Percentiles rank a stretch among this genome's conserved stretches.
These are phyloP conservation scores for Calonectria pseudoturangicola DNA, from an alignment of 2,329 filamentous ascomycete genomes.

Conservation along the genomic window DNA sequence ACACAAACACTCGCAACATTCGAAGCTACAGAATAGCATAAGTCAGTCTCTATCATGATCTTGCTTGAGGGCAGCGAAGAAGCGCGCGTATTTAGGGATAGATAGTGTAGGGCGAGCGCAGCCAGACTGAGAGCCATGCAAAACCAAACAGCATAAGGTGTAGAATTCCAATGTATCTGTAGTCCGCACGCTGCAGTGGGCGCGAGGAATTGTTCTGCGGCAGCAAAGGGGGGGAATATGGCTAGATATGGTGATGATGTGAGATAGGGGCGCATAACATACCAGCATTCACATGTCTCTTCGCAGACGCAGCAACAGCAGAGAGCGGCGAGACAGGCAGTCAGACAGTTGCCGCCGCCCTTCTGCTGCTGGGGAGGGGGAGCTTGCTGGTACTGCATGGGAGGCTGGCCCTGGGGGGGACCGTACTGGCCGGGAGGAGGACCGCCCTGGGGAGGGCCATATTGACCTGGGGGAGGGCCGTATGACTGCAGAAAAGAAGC, in stretches of 20 bases:
- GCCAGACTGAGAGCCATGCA: slow-evolving; percentile 7
- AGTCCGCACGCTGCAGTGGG: background rate
- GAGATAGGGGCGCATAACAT: slow-evolving; percentile 42
- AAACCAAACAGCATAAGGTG: background rate
- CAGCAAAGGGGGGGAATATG: background rate
- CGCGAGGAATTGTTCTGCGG: slow-evolving; percentile 24
- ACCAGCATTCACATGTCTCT: slow-evolving; percentile 71
- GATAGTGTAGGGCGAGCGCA: background rate
- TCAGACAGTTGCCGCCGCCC: slow-evolving; percentile 65
- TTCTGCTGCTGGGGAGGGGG: slow-evolving; percentile 58
- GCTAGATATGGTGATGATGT: slow-evolving; percentile 13
- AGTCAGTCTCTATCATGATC: background rate
- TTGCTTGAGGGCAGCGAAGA: background rate
- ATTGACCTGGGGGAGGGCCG: slow-evolving; percentile 58
- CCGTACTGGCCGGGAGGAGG: slow-evolving; percentile 59
- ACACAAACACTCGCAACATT: slow-evolving; percentile 65
- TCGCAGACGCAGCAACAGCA: slow-evolving; percentile 72
- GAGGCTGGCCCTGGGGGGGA: slow-evolving; percentile 59
- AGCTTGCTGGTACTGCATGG: slow-evolving; percentile 66
- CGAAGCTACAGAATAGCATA: slow-evolving; percentile 55
- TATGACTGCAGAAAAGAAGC: slow-evolving; percentile 49
- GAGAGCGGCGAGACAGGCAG: slow-evolving; percentile 68
- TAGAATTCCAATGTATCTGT: background rate
- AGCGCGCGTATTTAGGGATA: background rate
- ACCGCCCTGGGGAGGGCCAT: slow-evolving; percentile 55